Percentiles rank a stretch among this genome's conserved stretches.
Evolutionary conservation across 2,329 filamentous ascomycete genomes (phyloP).

Genomic region (Drechslerella coelobrocha): DNA sequence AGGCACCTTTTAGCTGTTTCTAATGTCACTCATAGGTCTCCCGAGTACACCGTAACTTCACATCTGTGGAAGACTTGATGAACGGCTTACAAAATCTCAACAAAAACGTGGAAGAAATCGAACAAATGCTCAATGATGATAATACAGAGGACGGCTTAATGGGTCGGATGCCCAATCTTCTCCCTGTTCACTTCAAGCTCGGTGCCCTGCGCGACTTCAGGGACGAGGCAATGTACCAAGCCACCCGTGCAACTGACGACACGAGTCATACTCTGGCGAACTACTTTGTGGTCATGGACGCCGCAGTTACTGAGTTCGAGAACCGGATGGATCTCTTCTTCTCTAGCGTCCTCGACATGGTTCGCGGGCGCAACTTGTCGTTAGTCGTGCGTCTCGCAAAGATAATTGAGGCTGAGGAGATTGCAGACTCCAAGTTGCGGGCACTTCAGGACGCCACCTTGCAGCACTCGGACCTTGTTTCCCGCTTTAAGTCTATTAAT

Average conservation of each 20-base stretch:
- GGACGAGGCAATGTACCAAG: constrained; percentile 96
- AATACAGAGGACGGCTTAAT: constrained; percentile 68
- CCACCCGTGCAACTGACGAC: constrained; percentile 77
- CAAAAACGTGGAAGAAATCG: constrained; percentile 75
- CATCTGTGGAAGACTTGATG: constrained; percentile 91
- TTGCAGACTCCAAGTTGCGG: constrained; percentile 88
- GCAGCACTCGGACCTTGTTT: constrained; percentile 84
- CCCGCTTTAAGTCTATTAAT: constrained; percentile 89
- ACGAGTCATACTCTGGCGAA: constrained; percentile 84
- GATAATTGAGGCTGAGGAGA: constrained; percentile 93
- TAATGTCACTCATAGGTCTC: constrained; percentile 63
- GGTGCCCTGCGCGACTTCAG: constrained; percentile 91
- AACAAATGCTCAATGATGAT: constrained; percentile 80
- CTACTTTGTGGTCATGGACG: constrained; percentile 85
- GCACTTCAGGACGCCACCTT: constrained; percentile 93
- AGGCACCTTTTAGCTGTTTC: background rate
- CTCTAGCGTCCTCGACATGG: constrained; percentile 84
- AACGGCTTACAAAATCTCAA: constrained; percentile 87
- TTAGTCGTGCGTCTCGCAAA: constrained; percentile 90
- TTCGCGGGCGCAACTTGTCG: constrained; percentile 84
- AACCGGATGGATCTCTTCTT: constrained; percentile 89
- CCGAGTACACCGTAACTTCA: constrained; percentile 95
- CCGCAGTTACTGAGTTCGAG: constrained; percentile 91
- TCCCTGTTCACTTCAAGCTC: constrained; percentile 88
- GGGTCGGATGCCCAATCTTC: constrained; percentile 81